Evolutionary conservation across 116 monocot genomes (phyloP).

Genomic region (Iris pallida): DNA sequence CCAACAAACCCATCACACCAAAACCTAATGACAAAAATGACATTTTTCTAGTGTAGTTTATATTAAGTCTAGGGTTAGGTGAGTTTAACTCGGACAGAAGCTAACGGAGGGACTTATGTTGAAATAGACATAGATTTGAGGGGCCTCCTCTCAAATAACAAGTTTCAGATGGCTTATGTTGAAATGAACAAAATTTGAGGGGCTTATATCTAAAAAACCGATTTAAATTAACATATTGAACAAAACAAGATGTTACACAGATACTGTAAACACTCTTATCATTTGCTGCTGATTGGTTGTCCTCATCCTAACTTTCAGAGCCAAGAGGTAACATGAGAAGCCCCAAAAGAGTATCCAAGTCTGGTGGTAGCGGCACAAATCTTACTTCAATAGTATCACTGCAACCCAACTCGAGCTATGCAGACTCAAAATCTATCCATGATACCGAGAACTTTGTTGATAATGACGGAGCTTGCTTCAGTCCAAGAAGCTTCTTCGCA

Average conservation of each 20-base stretch:
- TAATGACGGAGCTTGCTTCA: slow-evolving; percentile 46
- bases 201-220: no score
- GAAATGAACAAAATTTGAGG: no score
- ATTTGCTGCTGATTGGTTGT: background rate
- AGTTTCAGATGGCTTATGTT: no score
- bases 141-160: no score
- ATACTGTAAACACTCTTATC: background rate
- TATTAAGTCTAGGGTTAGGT: no score
- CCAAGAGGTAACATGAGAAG: slow-evolving; percentile 17
- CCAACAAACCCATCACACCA: no score
- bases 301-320: slow-evolving; percentile 27
- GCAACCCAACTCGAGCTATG: slow-evolving; percentile 1
- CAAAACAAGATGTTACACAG: background rate
- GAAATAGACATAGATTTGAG: no score
- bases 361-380: slow-evolving; percentile 5
- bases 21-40: no score
- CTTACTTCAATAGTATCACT: background rate
- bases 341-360: slow-evolving; percentile 30
- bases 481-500: slow-evolving; percentile 39
- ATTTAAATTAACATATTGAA: no score
- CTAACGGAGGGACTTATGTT: no score
- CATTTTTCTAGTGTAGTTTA: no score
- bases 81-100: no score
- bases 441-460: slow-evolving; percentile 30
- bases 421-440: slow-evolving; percentile 7